Conservation (phyloP, 2,329 filamentous ascomycete species). For the Bipolaris bicolor region DNA sequence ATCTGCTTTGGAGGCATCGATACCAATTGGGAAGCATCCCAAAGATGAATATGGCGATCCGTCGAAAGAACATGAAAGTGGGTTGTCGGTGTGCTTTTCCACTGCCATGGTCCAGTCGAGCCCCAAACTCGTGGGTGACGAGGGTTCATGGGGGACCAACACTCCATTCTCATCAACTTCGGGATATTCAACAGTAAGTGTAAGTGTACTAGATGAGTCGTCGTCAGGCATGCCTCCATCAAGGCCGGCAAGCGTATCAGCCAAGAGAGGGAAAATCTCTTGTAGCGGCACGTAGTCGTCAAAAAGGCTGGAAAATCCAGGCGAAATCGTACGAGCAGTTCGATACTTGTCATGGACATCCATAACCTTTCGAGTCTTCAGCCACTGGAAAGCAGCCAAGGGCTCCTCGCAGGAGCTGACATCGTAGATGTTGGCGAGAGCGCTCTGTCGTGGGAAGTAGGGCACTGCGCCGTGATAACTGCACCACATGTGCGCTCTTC, state of each 20-base stretch:
- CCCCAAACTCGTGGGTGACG: constrained; percentile 25
- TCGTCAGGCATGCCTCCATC: constrained; percentile 32
- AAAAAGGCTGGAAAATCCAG: constrained; percentile 38
- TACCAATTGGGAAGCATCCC: constrained; percentile 47
- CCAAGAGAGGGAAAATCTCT: constrained; percentile 36
- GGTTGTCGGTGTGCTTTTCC: constrained; percentile 34
- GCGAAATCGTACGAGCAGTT: constrained; percentile 35
- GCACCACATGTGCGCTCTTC: constrained; percentile 47
- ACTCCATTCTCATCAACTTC: constrained; percentile 42
- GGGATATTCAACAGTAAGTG: constrained; percentile 41
- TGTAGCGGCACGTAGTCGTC: constrained; percentile 42
- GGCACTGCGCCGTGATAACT: constrained; percentile 46
- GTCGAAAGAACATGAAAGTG: constrained; percentile 41
- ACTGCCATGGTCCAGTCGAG: constrained; percentile 40
- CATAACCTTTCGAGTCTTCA: constrained; percentile 47
- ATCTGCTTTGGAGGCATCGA: constrained; percentile 39
- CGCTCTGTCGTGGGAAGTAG: constrained; percentile 35
- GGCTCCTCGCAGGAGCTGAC: constrained; percentile 39
- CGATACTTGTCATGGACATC: constrained; percentile 45
- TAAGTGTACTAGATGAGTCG: constrained; percentile 38
- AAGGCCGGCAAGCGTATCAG: constrained; percentile 32
- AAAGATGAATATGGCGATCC: constrained; percentile 36
- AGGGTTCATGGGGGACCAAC: constrained; percentile 23
- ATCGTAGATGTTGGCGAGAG: constrained; percentile 33
- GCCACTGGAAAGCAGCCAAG: constrained; percentile 48